phyloP scores from a whole-genome alignment of 495 filamentous ascomycete species.

The Penicillium mononematosum region DNA sequence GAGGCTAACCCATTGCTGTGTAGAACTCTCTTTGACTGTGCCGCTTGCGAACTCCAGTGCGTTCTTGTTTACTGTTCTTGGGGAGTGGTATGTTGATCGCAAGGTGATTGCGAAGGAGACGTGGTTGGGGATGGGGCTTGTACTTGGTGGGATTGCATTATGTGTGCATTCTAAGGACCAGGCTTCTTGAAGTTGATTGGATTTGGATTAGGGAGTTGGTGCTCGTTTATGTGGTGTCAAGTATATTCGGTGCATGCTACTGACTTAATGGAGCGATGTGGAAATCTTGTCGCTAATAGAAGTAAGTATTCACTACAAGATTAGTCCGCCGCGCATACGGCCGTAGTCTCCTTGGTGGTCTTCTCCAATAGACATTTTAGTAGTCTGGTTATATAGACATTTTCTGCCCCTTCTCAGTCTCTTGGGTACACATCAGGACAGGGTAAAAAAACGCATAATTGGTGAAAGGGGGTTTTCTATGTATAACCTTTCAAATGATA shows the following conservation, averaged over 20 bases:
- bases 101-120: conserved; percentile 88
- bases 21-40: conserved; percentile 89
- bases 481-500: background rate
- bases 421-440: too few species aligned
- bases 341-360: too few species aligned
- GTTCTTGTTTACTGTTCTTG: conserved; percentile 91
- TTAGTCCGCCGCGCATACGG: too few species aligned
- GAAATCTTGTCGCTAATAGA: background rate
- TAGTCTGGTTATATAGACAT: too few species aligned
- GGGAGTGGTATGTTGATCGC: conserved; percentile 90
- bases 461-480: too few species aligned
- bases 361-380: too few species aligned
- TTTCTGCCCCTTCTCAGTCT: too few species aligned
- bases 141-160: conserved; percentile 78
- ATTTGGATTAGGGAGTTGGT: background rate
- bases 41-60: conserved; percentile 93
- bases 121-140: conserved; percentile 82
- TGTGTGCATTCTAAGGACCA: conserved; percentile 68
- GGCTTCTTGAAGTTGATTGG: conserved; percentile 9
- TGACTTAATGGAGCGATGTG: background rate
- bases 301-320: background rate
- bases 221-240: background rate
- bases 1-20: background rate
- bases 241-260: background rate
- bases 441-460: too few species aligned